These are phyloP conservation scores for Fagus sylvatica DNA, from an alignment of 306 rosid species.

Conservation along the genomic window DNA sequence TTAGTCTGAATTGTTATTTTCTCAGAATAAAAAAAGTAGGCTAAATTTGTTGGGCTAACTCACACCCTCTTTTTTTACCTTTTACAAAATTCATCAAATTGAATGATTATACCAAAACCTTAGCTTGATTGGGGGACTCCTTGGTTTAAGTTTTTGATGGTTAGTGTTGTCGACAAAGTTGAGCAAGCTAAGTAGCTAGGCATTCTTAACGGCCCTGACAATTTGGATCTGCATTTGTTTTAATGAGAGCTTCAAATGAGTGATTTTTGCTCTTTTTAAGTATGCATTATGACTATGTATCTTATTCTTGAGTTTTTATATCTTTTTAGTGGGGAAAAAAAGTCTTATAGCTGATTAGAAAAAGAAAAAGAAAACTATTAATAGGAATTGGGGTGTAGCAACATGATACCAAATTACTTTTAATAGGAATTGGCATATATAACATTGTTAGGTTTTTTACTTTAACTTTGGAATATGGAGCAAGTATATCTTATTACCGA, in stretches of 20 bases:
- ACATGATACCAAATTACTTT: background rate
- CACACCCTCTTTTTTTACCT: background rate
- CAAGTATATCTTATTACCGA: background rate
- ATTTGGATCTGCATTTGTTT: background rate
- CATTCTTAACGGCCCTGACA: too few species aligned
- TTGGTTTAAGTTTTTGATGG: too few species aligned
- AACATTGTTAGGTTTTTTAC: background rate
- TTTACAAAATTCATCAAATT: background rate
- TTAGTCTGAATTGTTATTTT: background rate
- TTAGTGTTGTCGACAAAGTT: too few species aligned
- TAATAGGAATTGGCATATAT: background rate
- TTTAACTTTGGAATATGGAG: background rate
- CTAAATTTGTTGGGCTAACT: background rate
- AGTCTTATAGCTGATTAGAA: background rate
- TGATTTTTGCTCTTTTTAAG: background rate
- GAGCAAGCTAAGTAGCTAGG: too few species aligned
- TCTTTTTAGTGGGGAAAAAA: background rate
- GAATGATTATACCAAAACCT: background rate
- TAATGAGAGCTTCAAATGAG: background rate
- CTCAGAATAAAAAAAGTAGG: background rate
- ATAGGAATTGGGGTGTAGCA: background rate
- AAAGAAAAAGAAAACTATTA: background rate
- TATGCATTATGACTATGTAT: background rate
- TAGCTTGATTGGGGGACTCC: too few species aligned
- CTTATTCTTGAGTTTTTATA: background rate